phyloP scores from a whole-genome alignment of 2,329 filamentous ascomycete genomes.

The Fusarium hostae region DNA sequence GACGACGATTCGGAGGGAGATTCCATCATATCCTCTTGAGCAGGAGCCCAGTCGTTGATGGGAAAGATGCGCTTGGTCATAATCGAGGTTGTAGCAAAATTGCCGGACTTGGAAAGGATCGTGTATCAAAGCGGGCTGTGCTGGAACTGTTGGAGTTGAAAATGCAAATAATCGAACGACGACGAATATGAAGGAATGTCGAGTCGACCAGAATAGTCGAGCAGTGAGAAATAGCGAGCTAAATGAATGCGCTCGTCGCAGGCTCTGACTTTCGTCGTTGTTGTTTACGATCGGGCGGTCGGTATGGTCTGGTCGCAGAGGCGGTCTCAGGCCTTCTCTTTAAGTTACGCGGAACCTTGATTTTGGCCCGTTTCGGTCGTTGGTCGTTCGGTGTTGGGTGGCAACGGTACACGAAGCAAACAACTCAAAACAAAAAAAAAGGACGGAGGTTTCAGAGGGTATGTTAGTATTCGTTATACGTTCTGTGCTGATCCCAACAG shows the following conservation, averaged over 20 bases:
- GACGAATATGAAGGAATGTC: slow-evolving; percentile 5
- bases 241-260: slow-evolving; percentile 12
- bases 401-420: slow-evolving; percentile 14
- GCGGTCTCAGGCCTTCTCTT: slow-evolving; percentile 18
- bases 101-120: not conserved
- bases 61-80: slow-evolving; percentile 54
- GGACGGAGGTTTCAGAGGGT: not conserved
- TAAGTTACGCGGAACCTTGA: slow-evolving; percentile 15
- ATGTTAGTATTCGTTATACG: not conserved
- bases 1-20: slow-evolving; percentile 30
- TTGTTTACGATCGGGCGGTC: slow-evolving; percentile 29
- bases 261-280: not conserved
- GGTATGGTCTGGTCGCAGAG: slow-evolving; percentile 16
- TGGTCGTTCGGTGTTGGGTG: slow-evolving; percentile 12
- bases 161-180: not conserved
- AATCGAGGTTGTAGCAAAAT: slow-evolving; percentile 4
- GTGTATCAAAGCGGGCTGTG: slow-evolving; percentile 7
- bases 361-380: slow-evolving; percentile 1
- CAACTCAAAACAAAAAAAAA: not conserved
- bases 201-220: not conserved
- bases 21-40: slow-evolving; percentile 55
- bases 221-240: not conserved
- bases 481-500: slow-evolving; percentile 6
- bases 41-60: slow-evolving; percentile 55
- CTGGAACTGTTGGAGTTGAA: slow-evolving; percentile 2